Base-by-base conservation (phyloP, 2,329 filamentous ascomycete genomes). In the Bipolaris gigantea region DNA sequence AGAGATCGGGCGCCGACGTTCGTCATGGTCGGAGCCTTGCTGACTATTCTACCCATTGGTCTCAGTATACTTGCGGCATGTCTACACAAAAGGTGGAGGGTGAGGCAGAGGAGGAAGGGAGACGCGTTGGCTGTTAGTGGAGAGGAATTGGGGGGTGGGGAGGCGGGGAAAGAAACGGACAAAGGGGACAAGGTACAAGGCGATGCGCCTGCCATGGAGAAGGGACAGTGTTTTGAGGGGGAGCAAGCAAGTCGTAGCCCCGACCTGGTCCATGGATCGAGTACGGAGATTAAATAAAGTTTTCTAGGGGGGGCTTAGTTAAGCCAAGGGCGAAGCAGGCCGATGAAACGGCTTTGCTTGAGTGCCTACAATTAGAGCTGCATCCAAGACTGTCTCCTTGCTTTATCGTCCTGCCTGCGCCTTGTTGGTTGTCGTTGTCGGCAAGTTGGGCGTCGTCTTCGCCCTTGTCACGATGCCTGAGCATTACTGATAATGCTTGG, bases 21-120 rank as follows among this genome's bases (percentile, higher is more conserved):
- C 21, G 16, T 36, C 19, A 23, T 42, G 21, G 13, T 52, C 5
- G 36, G 36, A 15, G 18, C 25, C 10, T 23, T 38, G 32, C 16
- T 53, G 23, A 39, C 50, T 15, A 23, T 48, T 7, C 23, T 40
- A 5, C 23, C 36, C 19, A 42, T 53, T 23, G 44, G 16, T 8
- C 15, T 53, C 23, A 48, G 50, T 21, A 21, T 53, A 23, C n/a
- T 48, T 5, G 33, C 46, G 11, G 21, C 21, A 10, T 46, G 43
- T 46, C 23, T 34, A 23, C 19, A 21, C 25, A 25, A 32, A 21
- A 46, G 32, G 7, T 21, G 43, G 19, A 16, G 21, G 15, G 15
- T 36, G n/a, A 34, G 13, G 42, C 42, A 41, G n/a, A 27, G 32
- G 21, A 30, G 16, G 11, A 36, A 30, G 43, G 35, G 7, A 16